These are phyloP conservation scores for Chalaropsis thielavioides DNA, from an alignment of 2,329 filamentous ascomycete species.

Conservation along the genomic window DNA sequence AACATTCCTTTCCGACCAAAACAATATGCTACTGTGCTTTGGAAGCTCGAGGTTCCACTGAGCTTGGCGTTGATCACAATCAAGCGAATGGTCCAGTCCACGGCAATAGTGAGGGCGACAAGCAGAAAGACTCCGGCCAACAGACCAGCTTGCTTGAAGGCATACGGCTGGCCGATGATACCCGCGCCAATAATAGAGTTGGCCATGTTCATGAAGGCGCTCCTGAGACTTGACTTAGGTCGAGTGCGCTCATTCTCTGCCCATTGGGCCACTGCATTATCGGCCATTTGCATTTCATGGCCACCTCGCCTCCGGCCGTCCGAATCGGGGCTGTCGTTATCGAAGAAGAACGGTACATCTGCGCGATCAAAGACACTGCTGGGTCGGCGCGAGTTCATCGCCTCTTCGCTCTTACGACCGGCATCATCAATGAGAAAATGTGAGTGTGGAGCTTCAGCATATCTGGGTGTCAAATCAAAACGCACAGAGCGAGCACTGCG, in stretches of 20 bases:
- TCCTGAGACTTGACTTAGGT: constrained; percentile 71
- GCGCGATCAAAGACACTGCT: constrained; percentile 16
- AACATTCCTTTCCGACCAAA: constrained; percentile 79
- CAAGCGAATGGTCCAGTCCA: constrained; percentile 95
- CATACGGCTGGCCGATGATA: constrained; percentile 80
- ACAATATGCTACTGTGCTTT: constrained; percentile 89
- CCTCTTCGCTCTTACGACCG: constrained; percentile 15
- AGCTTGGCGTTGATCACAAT: constrained; percentile 98
- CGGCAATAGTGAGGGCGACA: constrained; percentile 60
- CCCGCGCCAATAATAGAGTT: constrained; percentile 85
- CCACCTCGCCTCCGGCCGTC: constrained; percentile 7
- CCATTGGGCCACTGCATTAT: constrained; percentile 24
- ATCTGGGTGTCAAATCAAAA: constrained; percentile 46
- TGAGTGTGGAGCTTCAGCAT: constrained; percentile 27
- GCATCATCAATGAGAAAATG: constrained; percentile 13
- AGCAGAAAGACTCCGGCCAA: constrained; percentile 66
- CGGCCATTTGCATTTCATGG: constrained; percentile 18
- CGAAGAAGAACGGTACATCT: constrained; percentile 16
- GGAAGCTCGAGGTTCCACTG: constrained; percentile 84
- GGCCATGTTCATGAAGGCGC: constrained; percentile 99
- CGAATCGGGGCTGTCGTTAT: constrained; percentile 11
- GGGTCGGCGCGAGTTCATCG: constrained; percentile 13
- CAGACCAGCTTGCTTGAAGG: constrained; percentile 84
- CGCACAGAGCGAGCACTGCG: constrained; percentile 59
- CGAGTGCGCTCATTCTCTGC: constrained; percentile 43